Evolutionary conservation across 2,329 filamentous ascomycete species (phyloP).

Genomic region (Xylariaceae sp.): DNA sequence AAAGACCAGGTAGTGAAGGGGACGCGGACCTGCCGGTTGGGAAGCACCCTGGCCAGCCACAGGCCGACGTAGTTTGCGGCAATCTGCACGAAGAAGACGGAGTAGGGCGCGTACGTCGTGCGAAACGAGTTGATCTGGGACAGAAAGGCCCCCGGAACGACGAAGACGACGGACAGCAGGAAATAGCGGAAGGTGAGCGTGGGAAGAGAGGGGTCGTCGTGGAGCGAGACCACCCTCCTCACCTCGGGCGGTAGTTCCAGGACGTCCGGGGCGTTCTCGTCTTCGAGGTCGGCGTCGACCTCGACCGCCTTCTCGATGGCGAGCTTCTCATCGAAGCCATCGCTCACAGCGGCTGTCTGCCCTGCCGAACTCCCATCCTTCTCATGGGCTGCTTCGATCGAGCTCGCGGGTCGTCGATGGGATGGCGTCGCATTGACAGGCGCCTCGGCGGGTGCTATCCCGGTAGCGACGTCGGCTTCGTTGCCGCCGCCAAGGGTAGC

Average conservation of each 20-base stretch:
- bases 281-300: constrained; percentile 19
- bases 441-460: no score
- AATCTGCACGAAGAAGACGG: constrained; percentile 55
- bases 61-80: constrained; percentile 47
- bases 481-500: no score
- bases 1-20: constrained; percentile 42
- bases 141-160: constrained; percentile 49
- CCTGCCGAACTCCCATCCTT: no score
- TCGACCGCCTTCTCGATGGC: constrained; percentile 16
- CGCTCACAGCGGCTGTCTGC: no score
- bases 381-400: no score
- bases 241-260: constrained; percentile 47
- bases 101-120: constrained; percentile 51
- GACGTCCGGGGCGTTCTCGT: constrained; percentile 42
- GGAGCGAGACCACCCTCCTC: constrained; percentile 48
- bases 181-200: constrained; percentile 56
- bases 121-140: constrained; percentile 49
- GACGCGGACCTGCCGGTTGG: constrained; percentile 36
- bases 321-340: no score
- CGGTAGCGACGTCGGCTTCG: no score
- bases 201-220: constrained; percentile 46
- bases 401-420: no score
- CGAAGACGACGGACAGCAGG: constrained; percentile 45
- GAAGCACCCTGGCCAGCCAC: constrained; percentile 44
- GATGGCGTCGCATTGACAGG: no score